Evolutionary conservation across 1,139 yeast species (phyloP), one percentile per base, ranked within the genome.

Genomic region (Sugiyamaella japonica): DNA sequence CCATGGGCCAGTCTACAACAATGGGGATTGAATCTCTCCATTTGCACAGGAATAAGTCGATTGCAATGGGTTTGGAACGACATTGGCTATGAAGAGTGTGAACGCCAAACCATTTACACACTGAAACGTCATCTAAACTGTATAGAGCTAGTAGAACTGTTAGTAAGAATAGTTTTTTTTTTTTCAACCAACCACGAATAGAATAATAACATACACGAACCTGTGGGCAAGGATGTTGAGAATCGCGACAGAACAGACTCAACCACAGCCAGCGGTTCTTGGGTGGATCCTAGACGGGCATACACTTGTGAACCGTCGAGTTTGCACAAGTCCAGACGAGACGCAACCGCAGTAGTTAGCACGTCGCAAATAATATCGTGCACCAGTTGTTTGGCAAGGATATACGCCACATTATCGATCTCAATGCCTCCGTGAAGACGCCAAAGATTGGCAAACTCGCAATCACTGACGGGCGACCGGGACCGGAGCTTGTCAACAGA

Each of bases 51-150:
- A 65, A 67, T 16, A 49, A 48, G 7, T 44, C 51, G 2, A 56
- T 25, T 1, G 54, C 31, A 7, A 57, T 61, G 8, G 73, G 61
- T 20, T 61, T 63, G 2, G 59, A 54, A 2, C 66, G 56, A 12
- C 73, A 77, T 60, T 65, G 71, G 56, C 63, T 70, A 60, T 66
- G 72, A 50, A 88, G 72, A 0, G 84, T 74, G 53, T 77, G 74
- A 2, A 80, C 67, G 1, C 91, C 95, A 64, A 78, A 81, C 85
- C 89, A 85, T 50, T 67, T 66, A 0, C 85, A 76, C 1, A 84
- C 74, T 39, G 66, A 69, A 1, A 61, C 61, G 57, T 73, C 71
- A 58, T 81, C 73, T 31, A 84, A 60, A 39, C 61, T 59, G 66
- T 72, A 77, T 6, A 23, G 8, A 2, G 40, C 52, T 32, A 7